Evolutionary conservation across 2,329 filamentous ascomycete genomes (phyloP).

Genomic region (Dothistroma pini): DNA sequence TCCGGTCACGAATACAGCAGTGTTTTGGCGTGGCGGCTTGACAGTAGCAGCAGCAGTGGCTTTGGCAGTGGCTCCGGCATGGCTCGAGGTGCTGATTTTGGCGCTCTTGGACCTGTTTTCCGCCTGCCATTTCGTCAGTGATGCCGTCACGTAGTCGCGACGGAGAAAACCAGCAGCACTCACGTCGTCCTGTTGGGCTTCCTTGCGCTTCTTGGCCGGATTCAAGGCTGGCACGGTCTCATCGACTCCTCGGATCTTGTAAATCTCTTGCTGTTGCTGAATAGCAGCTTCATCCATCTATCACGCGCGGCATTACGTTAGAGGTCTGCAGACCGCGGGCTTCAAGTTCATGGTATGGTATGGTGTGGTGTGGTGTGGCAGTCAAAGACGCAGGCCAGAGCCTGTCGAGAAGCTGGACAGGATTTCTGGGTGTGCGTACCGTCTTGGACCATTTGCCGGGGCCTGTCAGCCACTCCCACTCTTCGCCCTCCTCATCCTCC

Average conservation of each 20-base stretch:
- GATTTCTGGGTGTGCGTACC: conserved; percentile 40
- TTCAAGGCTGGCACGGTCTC: conserved; percentile 43
- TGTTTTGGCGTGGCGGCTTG: conserved; percentile 60
- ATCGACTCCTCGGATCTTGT: conserved; percentile 58
- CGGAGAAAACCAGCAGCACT: conserved; percentile 2
- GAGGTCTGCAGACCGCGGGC: conserved; percentile 10
- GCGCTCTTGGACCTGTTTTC: conserved; percentile 20
- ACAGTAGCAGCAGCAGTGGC: conserved; percentile 12
- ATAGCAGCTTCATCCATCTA: conserved; percentile 59
- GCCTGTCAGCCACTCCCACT: conserved; percentile 75
- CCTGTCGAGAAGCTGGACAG: conserved; percentile 23
- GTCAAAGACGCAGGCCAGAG: conserved; percentile 24
- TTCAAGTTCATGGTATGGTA: conserved; percentile 16
- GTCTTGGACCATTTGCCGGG: conserved; percentile 72
- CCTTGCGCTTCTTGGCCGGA: conserved; percentile 40
- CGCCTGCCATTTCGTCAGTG: conserved; percentile 8
- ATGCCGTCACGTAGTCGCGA: not conserved
- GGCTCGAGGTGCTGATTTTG: conserved; percentile 4
- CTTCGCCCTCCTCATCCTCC: conserved; percentile 77
- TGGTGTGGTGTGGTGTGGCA: not conserved
- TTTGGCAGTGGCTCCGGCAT: conserved; percentile 6
- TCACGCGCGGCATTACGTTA: conserved; percentile 16
- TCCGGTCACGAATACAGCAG: conserved; percentile 86
- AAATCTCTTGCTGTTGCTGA: conserved; percentile 59
- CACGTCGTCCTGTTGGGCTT: conserved; percentile 35